Base-by-base conservation (phyloP, 169 alveolate genomes). In the Plasmodium relictum region DNA sequence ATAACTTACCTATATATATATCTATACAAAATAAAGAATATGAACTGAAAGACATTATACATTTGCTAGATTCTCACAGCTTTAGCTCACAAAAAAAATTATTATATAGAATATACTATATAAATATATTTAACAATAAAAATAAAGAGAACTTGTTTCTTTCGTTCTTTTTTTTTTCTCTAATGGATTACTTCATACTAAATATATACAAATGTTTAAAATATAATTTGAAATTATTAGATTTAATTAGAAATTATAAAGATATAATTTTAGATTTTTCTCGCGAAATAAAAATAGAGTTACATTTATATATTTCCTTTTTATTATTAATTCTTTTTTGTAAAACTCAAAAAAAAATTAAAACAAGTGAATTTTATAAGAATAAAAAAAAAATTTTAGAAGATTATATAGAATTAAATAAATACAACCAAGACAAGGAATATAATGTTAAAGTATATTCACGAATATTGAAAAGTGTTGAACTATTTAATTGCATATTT, bases 131-230 rank as follows among this genome's bases (percentile, higher is more conserved):
- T 71, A 69, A 72, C 16, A 72, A 42, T 3, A 50, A 45, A 48
- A 50, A 50, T 6, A 74, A 59, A 24, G 12, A 44, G 41, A 72
- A 42, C 20, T 59, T 86, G 18, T 63, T 14, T 63, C 92, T 70
- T 41, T 26, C 45, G 12, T 86, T 78, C 31, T 71, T 86, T 52
- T 66, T 86, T 71, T 72, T 86, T 26, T 86, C 92, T 8, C 62
- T 86, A 59, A 48, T 86, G 86, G 92, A 86, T 86, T 86, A 70
- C 70, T 86, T 69, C 31, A 71, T 86, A 31, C 22, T 86, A 70
- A 86, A 71, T 26, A 86, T 86, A 26, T 86, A 50, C 42, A 65
- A 37, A 44, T 86, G 86, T 58, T 86, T 86, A 52, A 86, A 71
- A 59, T 45, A 14, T 45, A 73, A 71, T 54, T 59, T 69, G 45